Base-by-base conservation (phyloP, 495 filamentous ascomycete genomes). In the Trypethelium eluteriae region DNA sequence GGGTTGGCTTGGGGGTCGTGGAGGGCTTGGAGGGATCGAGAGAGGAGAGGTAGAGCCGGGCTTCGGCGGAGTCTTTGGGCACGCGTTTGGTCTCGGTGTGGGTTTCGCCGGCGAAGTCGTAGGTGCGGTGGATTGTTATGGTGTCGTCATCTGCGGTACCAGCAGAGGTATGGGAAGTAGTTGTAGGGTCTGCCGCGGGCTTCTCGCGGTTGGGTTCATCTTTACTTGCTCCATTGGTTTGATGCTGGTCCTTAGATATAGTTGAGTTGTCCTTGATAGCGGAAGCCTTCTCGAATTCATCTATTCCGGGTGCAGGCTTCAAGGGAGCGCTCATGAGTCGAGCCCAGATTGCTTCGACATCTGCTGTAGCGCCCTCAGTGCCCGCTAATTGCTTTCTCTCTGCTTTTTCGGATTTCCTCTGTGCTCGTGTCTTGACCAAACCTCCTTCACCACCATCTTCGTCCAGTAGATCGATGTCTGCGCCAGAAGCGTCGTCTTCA, bases 81-180 rank as follows among this genome's bases (percentile, higher is more conserved):
- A 97, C 91, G 11, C 87, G 76, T 76, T 94, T 94, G 71, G 92
- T 86, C 71, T 93, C 89, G 1, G 87, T 90, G 12, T 68, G 49
- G 70, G 89, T 89, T 73, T 93, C 87, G 65, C 95, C 95, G 12
- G 94, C 94, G 71, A 96, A 98, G 65, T 89, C 88, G 77, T 96
- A 96, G 4, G 88, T 92, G 38, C 90, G 88, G 67, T 89, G 93
- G 62, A 98, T 95, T 63, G 87, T 87, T 68, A 98, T 84, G 79
- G 84, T 84, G 16, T 88, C 80, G 39, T 76, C 68, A 35, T 71
- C 72, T 14, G 25, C n/a, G n/a, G 32, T 59, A 0, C 53, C 18
- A 0, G 41, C 41, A 1, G 53, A 36, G 3, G 7, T 1, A 3
- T 59, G 53, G 53, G 53, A 14, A 10, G 6, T 32, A 35, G 4